These are phyloP conservation scores for Monotropa hypopitys DNA, from an alignment of 179 eudicot genomes.

Conservation along the genomic window DNA sequence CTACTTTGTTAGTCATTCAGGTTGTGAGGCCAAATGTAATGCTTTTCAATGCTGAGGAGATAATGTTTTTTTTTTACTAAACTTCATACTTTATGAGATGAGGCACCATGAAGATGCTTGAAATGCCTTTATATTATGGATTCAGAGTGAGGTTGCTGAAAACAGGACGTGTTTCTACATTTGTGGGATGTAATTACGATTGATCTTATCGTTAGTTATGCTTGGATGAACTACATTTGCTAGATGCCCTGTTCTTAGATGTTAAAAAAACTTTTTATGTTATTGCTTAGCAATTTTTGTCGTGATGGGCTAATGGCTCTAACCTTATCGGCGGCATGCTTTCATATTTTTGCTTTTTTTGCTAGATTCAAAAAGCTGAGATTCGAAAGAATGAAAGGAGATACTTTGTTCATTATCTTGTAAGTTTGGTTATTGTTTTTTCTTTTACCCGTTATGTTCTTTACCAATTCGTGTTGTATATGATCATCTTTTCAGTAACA, in stretches of 20 bases:
- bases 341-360: constrained; percentile 5
- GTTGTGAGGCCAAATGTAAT: neutral
- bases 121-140: neutral
- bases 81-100: neutral
- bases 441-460: neutral
- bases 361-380: constrained; percentile 81
- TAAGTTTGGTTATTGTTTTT: constrained; percentile 29
- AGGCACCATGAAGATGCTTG: neutral
- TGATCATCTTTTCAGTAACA: neutral
- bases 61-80: neutral
- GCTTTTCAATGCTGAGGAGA: neutral
- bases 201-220: neutral
- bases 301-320: neutral
- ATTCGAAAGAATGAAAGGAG: constrained; percentile 76
- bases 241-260: neutral
- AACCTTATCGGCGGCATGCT: constrained; percentile 5
- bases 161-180: neutral
- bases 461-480: neutral
- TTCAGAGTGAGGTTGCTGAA: constrained; percentile 7
- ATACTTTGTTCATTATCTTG: constrained; percentile 93
- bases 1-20: neutral
- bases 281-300: neutral
- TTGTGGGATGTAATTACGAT: neutral
- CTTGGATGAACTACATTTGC: neutral
- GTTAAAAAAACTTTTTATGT: neutral